Evolutionary conservation across 2,329 filamentous ascomycete genomes (phyloP).

Genomic region (Penicillium sp.): DNA sequence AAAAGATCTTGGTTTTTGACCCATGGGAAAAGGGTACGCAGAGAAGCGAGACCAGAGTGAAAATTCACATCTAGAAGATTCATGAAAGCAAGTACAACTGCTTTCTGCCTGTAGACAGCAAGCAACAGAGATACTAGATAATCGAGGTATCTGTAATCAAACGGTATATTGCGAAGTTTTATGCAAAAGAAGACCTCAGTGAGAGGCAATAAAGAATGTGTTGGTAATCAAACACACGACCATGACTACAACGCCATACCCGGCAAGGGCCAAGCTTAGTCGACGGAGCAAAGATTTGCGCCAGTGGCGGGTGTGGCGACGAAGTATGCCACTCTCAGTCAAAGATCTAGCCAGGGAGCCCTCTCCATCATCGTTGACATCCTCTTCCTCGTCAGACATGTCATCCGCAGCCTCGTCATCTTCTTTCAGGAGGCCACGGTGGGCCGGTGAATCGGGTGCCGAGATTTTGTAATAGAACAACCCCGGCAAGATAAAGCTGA

Average conservation of each 20-base stretch:
- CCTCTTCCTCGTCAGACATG: slow-evolving; percentile 46
- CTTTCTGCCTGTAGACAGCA: background rate
- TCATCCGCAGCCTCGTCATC: slow-evolving; percentile 71
- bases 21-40: background rate
- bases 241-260: slow-evolving; percentile 90
- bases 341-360: slow-evolving; percentile 45
- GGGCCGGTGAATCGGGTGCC: slow-evolving; percentile 78
- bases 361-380: slow-evolving; percentile 32
- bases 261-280: slow-evolving; percentile 70
- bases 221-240: slow-evolving; percentile 82
- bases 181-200: slow-evolving; percentile 44
- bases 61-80: background rate
- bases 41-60: background rate
- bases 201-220: slow-evolving; percentile 70
- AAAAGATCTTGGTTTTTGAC: background rate
- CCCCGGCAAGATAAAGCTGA: slow-evolving; percentile 94
- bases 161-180: background rate
- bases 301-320: slow-evolving; percentile 64
- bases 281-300: slow-evolving; percentile 66
- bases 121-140: background rate
- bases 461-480: slow-evolving; percentile 99
- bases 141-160: background rate
- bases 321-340: slow-evolving; percentile 59
- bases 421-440: slow-evolving; percentile 85
- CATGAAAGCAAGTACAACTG: background rate